Conservation (phyloP, 495 filamentous ascomycete species). For the Xylaria intraflava region DNA sequence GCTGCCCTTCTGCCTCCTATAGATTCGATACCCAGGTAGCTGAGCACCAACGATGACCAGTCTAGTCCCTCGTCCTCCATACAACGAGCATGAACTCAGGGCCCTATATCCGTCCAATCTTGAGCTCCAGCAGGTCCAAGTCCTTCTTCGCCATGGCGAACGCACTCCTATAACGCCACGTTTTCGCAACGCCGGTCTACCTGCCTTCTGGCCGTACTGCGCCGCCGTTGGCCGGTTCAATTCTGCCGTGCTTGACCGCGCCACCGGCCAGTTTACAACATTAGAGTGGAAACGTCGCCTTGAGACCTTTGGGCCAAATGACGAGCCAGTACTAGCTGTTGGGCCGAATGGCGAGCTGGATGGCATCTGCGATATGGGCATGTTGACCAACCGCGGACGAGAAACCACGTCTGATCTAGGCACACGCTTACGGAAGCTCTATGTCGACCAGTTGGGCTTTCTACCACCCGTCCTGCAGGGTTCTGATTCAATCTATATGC, state of each 20-base stretch:
- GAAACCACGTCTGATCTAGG: conserved; percentile 79
- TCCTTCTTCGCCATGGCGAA: conserved; percentile 89
- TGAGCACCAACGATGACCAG: conserved; percentile 58
- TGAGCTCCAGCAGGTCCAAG: conserved; percentile 81
- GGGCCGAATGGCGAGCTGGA: conserved; percentile 67
- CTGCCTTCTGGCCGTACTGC: conserved; percentile 90
- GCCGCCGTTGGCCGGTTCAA: conserved; percentile 63
- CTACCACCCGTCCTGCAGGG: conserved; percentile 61
- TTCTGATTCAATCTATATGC: conserved; percentile 71
- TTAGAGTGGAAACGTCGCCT: conserved; percentile 73
- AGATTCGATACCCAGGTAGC: not conserved
- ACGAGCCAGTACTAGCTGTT: conserved; percentile 59
- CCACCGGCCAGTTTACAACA: conserved; percentile 47
- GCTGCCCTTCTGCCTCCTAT: not conserved
- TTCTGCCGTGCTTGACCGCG: conserved; percentile 55
- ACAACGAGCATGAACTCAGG: conserved; percentile 72
- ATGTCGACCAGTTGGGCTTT: conserved; percentile 82
- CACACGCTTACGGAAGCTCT: conserved; percentile 69
- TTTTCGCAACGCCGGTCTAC: conserved; percentile 83
- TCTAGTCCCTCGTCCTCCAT: conserved; percentile 65
- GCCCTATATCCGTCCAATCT: conserved; percentile 73
- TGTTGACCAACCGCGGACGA: conserved; percentile 81
- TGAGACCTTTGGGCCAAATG: conserved; percentile 70
- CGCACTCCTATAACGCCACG: conserved; percentile 78
- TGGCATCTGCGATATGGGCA: conserved; percentile 73